phyloP scores from a whole-genome alignment of 83 land plant genomes.

The Larix sibirica region DNA sequence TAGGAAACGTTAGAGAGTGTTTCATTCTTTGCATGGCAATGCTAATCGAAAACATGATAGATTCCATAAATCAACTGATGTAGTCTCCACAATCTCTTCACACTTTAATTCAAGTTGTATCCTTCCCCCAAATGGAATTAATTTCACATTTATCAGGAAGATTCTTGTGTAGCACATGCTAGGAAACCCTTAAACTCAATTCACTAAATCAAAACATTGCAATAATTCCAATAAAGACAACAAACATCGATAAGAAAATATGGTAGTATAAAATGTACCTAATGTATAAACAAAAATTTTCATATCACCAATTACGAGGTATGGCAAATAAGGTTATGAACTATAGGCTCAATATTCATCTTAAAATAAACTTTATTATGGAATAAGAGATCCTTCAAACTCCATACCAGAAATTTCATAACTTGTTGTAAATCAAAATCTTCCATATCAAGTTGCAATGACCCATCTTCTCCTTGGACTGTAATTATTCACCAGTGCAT shows the following conservation, averaged over 20 bases:
- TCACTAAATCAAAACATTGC: background rate
- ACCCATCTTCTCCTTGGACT: constrained; percentile 43
- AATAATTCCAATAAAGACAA: background rate
- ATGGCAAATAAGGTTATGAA: constrained; percentile 22
- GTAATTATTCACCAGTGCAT: constrained; percentile 1
- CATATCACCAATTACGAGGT: constrained; percentile 40
- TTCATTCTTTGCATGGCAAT: background rate
- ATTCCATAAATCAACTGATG: background rate
- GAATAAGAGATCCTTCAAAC: constrained; percentile 41
- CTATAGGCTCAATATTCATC: constrained; percentile 30
- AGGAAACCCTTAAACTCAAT: background rate
- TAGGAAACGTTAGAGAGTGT: background rate
- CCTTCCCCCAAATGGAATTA: constrained; percentile 37
- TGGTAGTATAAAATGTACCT: constrained; percentile 15
- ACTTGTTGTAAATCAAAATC: constrained; percentile 39
- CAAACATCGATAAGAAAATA: background rate
- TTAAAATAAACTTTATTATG: constrained; percentile 33
- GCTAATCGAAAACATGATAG: background rate
- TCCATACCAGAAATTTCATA: constrained; percentile 35
- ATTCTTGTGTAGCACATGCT: constrained; percentile 25
- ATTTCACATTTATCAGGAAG: constrained; percentile 43
- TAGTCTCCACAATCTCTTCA: constrained; percentile 26
- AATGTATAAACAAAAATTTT: constrained; percentile 41
- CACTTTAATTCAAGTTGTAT: constrained; percentile 29
- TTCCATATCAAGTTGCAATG: constrained; percentile 32